These are phyloP conservation scores for Fusarium pseudograminearum DNA, from an alignment of 2,329 filamentous ascomycete species.

Conservation along the genomic window DNA sequence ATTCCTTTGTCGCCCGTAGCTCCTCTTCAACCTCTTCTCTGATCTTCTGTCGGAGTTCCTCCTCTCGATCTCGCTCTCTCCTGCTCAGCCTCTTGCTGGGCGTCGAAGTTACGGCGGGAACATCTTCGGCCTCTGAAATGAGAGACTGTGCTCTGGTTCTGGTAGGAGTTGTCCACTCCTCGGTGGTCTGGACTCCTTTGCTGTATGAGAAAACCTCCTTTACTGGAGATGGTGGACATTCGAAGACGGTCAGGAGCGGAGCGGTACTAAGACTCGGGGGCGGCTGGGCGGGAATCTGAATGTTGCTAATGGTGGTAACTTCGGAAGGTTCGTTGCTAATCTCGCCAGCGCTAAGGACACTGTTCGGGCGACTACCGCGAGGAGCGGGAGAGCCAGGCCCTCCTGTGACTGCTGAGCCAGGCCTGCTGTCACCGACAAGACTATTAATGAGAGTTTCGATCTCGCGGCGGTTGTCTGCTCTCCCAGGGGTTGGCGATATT, in stretches of 20 bases:
- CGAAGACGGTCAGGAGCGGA: slow-evolving; percentile 81
- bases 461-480: slow-evolving; percentile 76
- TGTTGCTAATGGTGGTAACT: slow-evolving; percentile 61
- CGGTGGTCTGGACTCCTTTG: slow-evolving; percentile 93
- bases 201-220: slow-evolving; percentile 95
- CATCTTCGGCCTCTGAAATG: slow-evolving; percentile 71
- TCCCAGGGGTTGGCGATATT: slow-evolving; percentile 75
- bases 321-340: slow-evolving; percentile 81
- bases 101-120: slow-evolving; percentile 65
- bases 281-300: slow-evolving; percentile 58
- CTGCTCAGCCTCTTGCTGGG: slow-evolving; percentile 81
- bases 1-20: slow-evolving; percentile 76
- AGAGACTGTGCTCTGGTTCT: slow-evolving; percentile 58
- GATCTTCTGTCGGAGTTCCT: slow-evolving; percentile 87
- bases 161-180: slow-evolving; percentile 73
- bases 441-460: slow-evolving; percentile 89
- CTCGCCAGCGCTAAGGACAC: slow-evolving; percentile 84
- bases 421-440: slow-evolving; percentile 82
- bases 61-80: slow-evolving; percentile 84
- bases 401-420: slow-evolving; percentile 73
- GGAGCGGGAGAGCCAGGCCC: slow-evolving; percentile 74
- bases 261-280: slow-evolving; percentile 78
- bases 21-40: slow-evolving; percentile 94
- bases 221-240: slow-evolving; percentile 79
- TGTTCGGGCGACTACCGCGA: slow-evolving; percentile 83